Conservation (phyloP, 1,284 basidiomycete genomes). For the Meripilus lineatus region DNA sequence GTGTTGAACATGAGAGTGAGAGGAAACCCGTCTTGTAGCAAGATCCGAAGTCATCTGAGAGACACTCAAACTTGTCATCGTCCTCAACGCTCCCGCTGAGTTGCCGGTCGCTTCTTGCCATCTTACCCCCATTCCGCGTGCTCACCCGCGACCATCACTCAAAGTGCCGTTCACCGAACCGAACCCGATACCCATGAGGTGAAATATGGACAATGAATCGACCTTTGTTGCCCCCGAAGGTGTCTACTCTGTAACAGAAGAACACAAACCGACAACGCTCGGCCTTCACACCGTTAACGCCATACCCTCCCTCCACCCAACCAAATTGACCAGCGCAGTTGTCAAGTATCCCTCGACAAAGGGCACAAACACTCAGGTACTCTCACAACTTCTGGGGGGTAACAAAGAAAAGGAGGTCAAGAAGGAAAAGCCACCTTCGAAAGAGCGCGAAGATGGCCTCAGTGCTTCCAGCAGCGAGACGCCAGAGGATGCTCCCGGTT, state of each 20-base stretch:
- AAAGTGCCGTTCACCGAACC: no score
- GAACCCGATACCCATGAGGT: constrained; percentile 16
- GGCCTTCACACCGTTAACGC: constrained; percentile 43
- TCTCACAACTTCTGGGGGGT: constrained; percentile 62
- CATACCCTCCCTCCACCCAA: constrained; percentile 49
- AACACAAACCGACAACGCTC: constrained; percentile 60
- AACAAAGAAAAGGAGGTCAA: constrained; percentile 56
- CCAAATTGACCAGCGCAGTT: constrained; percentile 55
- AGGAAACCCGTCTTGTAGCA: constrained; percentile 10
- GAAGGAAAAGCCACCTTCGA: constrained; percentile 29
- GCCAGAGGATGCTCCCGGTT: constrained; percentile 44
- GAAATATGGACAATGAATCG: constrained; percentile 70
- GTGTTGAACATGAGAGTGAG: constrained; percentile 23
- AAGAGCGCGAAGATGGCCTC: constrained; percentile 51
- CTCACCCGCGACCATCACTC: constrained; percentile 3
- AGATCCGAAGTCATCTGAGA: constrained; percentile 11
- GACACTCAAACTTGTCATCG: neutral
- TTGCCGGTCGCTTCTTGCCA: neutral
- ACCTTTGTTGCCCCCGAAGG: constrained; percentile 85
- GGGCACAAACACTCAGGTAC: constrained; percentile 45
- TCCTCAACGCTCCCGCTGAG: constrained; percentile 5
- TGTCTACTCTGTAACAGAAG: constrained; percentile 81
- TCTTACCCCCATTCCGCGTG: constrained; percentile 10
- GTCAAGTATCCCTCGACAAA: constrained; percentile 61
- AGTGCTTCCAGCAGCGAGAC: constrained; percentile 76